phyloP scores from a whole-genome alignment of 441 rosid species.

The Iberis amara region DNA sequence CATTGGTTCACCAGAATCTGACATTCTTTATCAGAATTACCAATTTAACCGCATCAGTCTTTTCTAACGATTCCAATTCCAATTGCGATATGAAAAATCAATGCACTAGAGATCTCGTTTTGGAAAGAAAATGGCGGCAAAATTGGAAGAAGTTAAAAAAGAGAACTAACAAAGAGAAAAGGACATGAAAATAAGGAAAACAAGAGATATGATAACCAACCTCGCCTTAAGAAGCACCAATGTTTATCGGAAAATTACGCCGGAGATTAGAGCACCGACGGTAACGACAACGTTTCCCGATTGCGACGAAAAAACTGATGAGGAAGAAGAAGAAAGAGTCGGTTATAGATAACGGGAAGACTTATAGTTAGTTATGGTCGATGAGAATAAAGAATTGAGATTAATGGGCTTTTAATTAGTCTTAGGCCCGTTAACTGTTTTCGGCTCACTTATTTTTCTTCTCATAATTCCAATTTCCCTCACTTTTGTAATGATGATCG shows the following conservation, averaged over 20 bases:
- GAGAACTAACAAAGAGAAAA: no score
- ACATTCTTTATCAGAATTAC: not conserved
- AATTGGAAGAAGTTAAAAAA: no score
- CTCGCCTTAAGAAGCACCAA: not conserved
- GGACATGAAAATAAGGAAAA: not conserved
- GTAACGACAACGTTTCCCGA: not conserved
- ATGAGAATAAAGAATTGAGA: not conserved
- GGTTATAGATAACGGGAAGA: not conserved
- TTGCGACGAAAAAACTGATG: not conserved
- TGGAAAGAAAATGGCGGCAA: no score
- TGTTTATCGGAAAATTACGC: not conserved
- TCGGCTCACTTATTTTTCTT: not conserved
- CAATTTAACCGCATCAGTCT: no score
- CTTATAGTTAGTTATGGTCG: not conserved
- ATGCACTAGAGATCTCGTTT: no score
- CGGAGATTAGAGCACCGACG: not conserved
- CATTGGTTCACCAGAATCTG: not conserved
- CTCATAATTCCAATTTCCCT: conserved; percentile 7
- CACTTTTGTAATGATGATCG: conserved; percentile 14
- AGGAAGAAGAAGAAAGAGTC: not conserved
- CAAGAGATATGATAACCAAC: not conserved
- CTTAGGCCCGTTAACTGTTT: conserved; percentile 3
- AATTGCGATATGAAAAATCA: no score
- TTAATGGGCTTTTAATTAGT: not conserved
- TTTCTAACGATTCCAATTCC: no score